Base-by-base conservation (phyloP, 169 alveolate genomes). In the Cytauxzoon felis region DNA sequence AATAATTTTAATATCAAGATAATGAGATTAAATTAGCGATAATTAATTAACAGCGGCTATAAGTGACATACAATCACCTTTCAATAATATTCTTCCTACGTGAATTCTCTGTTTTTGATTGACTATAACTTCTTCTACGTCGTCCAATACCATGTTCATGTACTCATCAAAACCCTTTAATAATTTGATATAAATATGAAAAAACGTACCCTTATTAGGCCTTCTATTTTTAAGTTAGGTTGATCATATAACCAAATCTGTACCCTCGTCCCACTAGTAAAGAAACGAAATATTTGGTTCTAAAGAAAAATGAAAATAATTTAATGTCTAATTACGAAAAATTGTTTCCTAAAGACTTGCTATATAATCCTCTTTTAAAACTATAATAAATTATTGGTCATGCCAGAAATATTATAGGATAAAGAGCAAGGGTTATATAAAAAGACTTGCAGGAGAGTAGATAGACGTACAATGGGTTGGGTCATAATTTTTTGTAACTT, bases 141-240 rank as follows among this genome's bases (percentile, higher is more conserved):
- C 96, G 63, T 94, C 98, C 64, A 95, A 61, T 18, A 95, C 98
- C 88, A 94, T 86, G 76, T 95, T 95, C 98, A 95, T 95, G 71
- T 93, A 95, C 79, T 95, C 98, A 63, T 95, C 98, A 53, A 95
- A 95, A 0, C 98, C 98, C 96, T 92, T 60, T 8, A 50, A 42
- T 51, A 32, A 23, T 5, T 19, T 1, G 21, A 34, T 21, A 24
- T 23, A 3, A 47, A 16, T 16, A 26, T n/a, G n/a, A n/a, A n/a
- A 9, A n/a, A 6, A 58, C 92, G 68, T 54, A 91, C 97, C 73
- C 90, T 69, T 52, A 94, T 95, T 47, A 79, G 84, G 43, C 98
- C 98, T 72, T 93, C 97, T 21, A 95, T 86, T 57, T 89, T 70
- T 63, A 88, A 24, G 50, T 94, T 93, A 29, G 93, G 91, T 59